Conservation (phyloP, 2,329 filamentous ascomycete genomes). For the Fusarium poae region DNA sequence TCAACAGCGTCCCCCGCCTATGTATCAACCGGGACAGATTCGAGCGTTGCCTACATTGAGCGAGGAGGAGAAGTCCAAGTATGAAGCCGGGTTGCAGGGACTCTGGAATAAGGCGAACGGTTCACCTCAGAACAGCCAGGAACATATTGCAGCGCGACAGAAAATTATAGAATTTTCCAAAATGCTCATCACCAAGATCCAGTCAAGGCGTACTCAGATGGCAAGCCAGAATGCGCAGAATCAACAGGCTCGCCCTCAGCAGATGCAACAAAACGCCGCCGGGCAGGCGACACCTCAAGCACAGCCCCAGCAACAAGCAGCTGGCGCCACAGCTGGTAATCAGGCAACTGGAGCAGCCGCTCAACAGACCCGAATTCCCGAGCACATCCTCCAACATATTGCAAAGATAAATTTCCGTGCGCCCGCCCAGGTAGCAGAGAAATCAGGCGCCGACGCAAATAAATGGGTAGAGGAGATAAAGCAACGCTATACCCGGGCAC, state of each 20-base stretch:
- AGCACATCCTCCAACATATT: conserved; percentile 62
- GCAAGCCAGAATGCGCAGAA: conserved; percentile 46
- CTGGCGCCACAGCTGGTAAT: conserved; percentile 19
- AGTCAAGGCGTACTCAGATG: conserved; percentile 55
- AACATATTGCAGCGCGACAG: conserved; percentile 65
- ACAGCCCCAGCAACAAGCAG: conserved; percentile 32
- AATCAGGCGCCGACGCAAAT: conserved; percentile 58
- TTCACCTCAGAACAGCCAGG: conserved; percentile 60
- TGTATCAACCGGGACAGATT: conserved; percentile 67
- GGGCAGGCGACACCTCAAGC: conserved; percentile 44
- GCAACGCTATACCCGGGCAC: conserved; percentile 61
- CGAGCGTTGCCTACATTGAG: conserved; percentile 63
- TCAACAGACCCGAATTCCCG: conserved; percentile 55
- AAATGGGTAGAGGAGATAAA: conserved; percentile 65
- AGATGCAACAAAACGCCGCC: conserved; percentile 38
- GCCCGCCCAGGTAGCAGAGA: conserved; percentile 59
- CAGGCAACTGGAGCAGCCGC: conserved; percentile 37
- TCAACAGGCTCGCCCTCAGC: conserved; percentile 45
- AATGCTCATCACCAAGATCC: conserved; percentile 67
- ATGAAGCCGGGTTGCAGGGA: conserved; percentile 66
- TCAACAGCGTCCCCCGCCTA: conserved; percentile 52
- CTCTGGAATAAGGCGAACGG: conserved; percentile 68
- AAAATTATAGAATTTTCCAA: conserved; percentile 73
- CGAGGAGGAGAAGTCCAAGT: conserved; percentile 69
- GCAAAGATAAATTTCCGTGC: conserved; percentile 62